Evolutionary conservation across 2,329 filamentous ascomycete genomes (phyloP).

Genomic region (Alternaria angustiovoidea): DNA sequence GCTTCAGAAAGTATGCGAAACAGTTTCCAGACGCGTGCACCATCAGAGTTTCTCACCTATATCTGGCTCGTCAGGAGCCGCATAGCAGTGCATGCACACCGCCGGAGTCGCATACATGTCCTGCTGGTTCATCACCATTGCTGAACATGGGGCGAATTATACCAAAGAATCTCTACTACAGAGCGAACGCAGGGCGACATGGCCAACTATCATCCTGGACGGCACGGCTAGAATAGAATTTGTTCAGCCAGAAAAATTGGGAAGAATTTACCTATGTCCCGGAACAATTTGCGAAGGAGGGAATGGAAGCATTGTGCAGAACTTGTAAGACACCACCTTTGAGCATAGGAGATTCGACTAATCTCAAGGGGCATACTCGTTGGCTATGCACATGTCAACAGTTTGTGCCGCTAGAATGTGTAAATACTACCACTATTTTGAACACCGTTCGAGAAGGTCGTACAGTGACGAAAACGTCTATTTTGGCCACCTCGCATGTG

Average conservation of each 20-base stretch:
- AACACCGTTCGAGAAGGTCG: constrained; percentile 13
- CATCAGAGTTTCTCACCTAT: background rate
- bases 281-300: background rate
- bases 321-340: background rate
- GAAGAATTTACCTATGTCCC: background rate
- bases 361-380: background rate
- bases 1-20: constrained; percentile 2
- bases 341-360: background rate
- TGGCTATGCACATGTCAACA: background rate
- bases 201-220: background rate
- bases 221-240: background rate
- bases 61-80: background rate
- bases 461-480: constrained; percentile 9
- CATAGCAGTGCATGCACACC: background rate
- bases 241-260: background rate
- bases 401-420: background rate
- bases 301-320: background rate
- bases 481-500: constrained; percentile 2
- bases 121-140: background rate
- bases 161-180: background rate
- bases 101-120: background rate
- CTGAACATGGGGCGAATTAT: background rate
- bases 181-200: background rate
- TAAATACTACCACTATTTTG: background rate
- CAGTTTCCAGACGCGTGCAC: background rate